Evolutionary conservation across 352 stramenopile genomes (phyloP), one percentile per base, ranked within the genome.

Genomic region (Globisporangium cystogenes): DNA sequence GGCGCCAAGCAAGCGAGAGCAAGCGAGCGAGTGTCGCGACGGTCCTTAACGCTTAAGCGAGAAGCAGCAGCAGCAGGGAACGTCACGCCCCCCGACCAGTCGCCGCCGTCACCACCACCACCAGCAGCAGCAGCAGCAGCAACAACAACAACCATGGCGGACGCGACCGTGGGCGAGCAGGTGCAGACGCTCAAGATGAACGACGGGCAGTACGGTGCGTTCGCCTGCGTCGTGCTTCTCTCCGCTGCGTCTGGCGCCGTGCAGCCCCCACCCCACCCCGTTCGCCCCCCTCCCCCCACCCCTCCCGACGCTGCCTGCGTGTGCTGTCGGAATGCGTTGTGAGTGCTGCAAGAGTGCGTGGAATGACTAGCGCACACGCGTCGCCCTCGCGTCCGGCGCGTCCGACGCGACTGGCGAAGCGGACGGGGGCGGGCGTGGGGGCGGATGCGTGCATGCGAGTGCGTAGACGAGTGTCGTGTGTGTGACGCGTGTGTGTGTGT

Each of bases 161-260:
- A 62, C 48, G 8, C 15, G 23, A 20, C 52, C 15, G 43, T 44
- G 7, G 39, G 43, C 29, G 45, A 59, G 21, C 42, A 64, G 46
- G 68, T 81, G 42, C 70, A 76, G 60, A 81, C 71, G 43, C 74
- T 84, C 52, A 75, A 79, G 68, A 77, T 72, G 57, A 76, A 72
- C 70, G 61, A 69, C 36, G 62, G 62, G 15, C 57, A 69, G 55
- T 62, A 62, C 49, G 70, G 72, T 84, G 64, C 39, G 62, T 46
- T n/a, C n/a, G 15, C 33, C 39, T 44, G 20, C n/a, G 20, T 16
- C 4, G 37, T 11, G 16, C 14, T 8, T 24, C 11, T 41, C 21
- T n/a, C n/a, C n/a, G 26, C 7, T 33, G 8, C 49, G 24, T 29
- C 14, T 51, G 47, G 49, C 20, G 39, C 29, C 24, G 45, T 10